These are phyloP conservation scores for Aureobasidium melanogenum DNA, from an alignment of 2,329 filamentous ascomycete species.

Conservation along the genomic window DNA sequence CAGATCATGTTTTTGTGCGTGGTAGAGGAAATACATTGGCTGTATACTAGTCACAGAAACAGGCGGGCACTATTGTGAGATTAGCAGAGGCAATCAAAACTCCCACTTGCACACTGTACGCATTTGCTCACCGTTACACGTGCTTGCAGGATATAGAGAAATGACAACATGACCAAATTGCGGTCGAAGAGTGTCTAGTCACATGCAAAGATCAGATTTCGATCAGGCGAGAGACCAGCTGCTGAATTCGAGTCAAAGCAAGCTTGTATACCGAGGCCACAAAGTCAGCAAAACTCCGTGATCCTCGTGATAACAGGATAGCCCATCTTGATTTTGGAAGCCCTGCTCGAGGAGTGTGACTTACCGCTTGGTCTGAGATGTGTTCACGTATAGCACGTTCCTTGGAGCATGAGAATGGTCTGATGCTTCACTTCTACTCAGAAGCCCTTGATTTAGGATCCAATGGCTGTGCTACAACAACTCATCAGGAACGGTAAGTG, in stretches of 20 bases:
- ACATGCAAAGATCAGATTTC: neutral
- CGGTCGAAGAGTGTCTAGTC: neutral
- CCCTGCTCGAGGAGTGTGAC: neutral
- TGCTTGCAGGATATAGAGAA: neutral
- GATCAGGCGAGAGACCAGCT: neutral
- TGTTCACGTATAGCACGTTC: too few relatives aligned
- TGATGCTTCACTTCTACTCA: too few relatives aligned
- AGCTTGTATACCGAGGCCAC: too few relatives aligned
- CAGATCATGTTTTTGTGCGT: neutral
- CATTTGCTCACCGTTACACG: neutral
- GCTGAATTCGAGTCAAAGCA: neutral
- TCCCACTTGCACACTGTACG: neutral
- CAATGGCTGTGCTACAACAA: neutral
- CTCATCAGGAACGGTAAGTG: neutral
- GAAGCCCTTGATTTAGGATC: neutral
- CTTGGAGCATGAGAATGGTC: neutral
- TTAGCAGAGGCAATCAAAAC: too few relatives aligned
- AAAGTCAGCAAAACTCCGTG: neutral
- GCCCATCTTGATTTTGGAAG: neutral
- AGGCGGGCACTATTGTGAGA: too few relatives aligned
- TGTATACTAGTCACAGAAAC: neutral
- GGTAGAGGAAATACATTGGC: neutral
- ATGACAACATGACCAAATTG: neutral
- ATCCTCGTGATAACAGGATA: neutral
- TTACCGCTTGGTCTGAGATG: neutral